These are phyloP conservation scores for Sporisorium iseilematis-ciliati DNA, from an alignment of 1,284 basidiomycete genomes.

Conservation along the genomic window DNA sequence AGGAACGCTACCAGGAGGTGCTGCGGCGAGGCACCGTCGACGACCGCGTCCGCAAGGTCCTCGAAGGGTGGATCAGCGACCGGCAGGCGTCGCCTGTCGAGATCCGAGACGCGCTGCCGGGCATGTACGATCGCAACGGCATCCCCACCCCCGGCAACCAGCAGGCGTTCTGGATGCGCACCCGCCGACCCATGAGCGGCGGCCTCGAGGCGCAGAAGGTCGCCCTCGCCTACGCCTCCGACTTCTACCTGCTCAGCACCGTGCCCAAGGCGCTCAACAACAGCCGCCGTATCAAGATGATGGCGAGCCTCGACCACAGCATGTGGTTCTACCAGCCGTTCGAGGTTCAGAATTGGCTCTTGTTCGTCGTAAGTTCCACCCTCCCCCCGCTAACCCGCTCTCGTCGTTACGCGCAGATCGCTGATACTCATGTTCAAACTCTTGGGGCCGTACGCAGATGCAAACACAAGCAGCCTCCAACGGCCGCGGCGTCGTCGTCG, in stretches of 20 bases:
- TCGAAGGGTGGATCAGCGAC: slow-evolving; percentile 56
- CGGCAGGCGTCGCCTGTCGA: slow-evolving; percentile 60
- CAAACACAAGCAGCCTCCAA: slow-evolving; percentile 65
- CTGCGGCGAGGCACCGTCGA: slow-evolving; percentile 34
- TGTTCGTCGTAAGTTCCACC: slow-evolving; percentile 62
- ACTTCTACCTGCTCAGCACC: slow-evolving; percentile 64
- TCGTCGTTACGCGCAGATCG: too few species aligned
- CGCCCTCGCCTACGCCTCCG: slow-evolving; percentile 61
- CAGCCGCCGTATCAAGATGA: slow-evolving; percentile 60
- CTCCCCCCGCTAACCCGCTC: too few species aligned
- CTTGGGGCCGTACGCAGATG: too few species aligned
- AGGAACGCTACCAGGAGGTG: slow-evolving; percentile 50
- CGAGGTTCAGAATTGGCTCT: slow-evolving; percentile 62
- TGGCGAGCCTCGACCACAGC: slow-evolving; percentile 66
- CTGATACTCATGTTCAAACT: too few species aligned
- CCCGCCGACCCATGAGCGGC: slow-evolving; percentile 45
- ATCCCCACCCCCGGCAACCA: slow-evolving; percentile 59
- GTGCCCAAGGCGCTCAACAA: slow-evolving; percentile 60
- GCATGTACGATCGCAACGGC: slow-evolving; percentile 62
- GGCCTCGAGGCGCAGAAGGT: slow-evolving; percentile 62
- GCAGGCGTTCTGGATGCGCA: slow-evolving; percentile 67
- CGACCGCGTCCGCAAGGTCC: slow-evolving; percentile 32
- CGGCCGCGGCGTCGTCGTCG: slow-evolving; percentile 63
- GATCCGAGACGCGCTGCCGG: slow-evolving; percentile 63
- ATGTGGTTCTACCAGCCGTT: slow-evolving; percentile 69